phyloP scores from a whole-genome alignment of 2,329 filamentous ascomycete genomes.

The Neofusicoccum laricinum region DNA sequence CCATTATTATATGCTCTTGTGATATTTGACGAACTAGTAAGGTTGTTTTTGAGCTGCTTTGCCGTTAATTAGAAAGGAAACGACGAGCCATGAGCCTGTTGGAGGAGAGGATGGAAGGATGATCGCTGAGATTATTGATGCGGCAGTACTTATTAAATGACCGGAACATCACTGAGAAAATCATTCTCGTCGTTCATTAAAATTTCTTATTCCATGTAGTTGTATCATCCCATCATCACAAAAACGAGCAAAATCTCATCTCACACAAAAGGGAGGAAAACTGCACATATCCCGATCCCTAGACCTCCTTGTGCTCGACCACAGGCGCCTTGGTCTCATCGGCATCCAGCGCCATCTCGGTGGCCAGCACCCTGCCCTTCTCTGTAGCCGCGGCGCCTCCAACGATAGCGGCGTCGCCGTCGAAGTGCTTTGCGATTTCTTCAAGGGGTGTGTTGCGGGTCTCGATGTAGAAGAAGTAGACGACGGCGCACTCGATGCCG shows the following conservation, averaged over 20 bases:
- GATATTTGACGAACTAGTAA: too few species aligned
- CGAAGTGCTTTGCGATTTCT: slow-evolving; percentile 45
- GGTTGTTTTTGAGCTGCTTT: too few species aligned
- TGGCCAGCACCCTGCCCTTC: slow-evolving; percentile 27
- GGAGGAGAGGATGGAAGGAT: too few species aligned
- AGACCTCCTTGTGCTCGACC: slow-evolving; percentile 9
- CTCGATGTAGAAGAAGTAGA: slow-evolving; percentile 56
- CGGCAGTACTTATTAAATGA: too few species aligned
- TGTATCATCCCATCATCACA: background rate
- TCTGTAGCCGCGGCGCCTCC: slow-evolving; percentile 40
- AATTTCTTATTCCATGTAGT: background rate
- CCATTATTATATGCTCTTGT: too few species aligned
- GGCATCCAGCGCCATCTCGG: slow-evolving; percentile 18
- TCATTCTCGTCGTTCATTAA: too few species aligned
- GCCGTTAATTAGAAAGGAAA: too few species aligned
- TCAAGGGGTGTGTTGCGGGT: slow-evolving; percentile 43
- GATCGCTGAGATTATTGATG: too few species aligned
- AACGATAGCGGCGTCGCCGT: slow-evolving; percentile 49
- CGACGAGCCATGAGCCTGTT: too few species aligned
- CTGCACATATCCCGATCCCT: background rate
- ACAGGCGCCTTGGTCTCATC: background rate
- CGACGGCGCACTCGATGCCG: slow-evolving; percentile 57
- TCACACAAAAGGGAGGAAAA: background rate
- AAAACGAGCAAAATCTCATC: background rate
- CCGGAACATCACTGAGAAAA: too few species aligned